Conservation (phyloP, 495 filamentous ascomycete genomes). For the Talaromyces nanjingensis region DNA sequence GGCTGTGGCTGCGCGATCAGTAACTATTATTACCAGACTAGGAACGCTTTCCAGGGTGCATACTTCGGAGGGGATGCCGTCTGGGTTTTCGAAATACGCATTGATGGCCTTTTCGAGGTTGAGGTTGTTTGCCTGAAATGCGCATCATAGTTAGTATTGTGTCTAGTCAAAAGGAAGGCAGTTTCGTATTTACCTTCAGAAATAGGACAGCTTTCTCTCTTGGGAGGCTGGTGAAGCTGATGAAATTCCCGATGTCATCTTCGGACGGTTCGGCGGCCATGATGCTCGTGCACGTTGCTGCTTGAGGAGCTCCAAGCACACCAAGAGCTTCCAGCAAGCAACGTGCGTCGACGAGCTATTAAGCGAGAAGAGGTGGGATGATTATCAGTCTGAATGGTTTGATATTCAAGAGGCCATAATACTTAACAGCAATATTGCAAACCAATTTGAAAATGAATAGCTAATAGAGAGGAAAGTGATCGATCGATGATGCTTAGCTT, state of each 20-base stretch:
- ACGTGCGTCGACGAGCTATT: not conserved
- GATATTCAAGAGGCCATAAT: not conserved
- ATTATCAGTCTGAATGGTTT: not conserved
- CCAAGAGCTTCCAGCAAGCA: conserved; percentile 1
- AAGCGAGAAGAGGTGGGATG: not conserved
- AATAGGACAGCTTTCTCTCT: conserved; percentile 41
- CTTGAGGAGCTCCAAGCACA: conserved; percentile 2
- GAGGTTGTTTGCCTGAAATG: conserved; percentile 37
- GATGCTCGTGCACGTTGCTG: conserved; percentile 9
- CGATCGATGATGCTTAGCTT: not conserved
- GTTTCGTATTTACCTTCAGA: conserved; percentile 29
- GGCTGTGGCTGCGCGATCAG: not conserved
- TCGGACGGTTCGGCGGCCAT: conserved; percentile 41
- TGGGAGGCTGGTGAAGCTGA: conserved; percentile 37
- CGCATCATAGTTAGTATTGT: not conserved
- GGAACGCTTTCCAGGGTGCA: not conserved
- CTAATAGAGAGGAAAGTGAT: not conserved
- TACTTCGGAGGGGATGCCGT: conserved; percentile 30
- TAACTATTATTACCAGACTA: not conserved
- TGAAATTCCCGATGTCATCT: conserved; percentile 39
- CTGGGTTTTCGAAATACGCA: conserved; percentile 45
- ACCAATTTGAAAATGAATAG: not conserved
- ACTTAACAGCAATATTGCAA: not conserved
- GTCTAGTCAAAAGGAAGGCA: not conserved
- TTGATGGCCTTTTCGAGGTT: conserved; percentile 45